These are phyloP conservation scores for Acorus calamus DNA, from an alignment of 106 monocot species.

Conservation along the genomic window DNA sequence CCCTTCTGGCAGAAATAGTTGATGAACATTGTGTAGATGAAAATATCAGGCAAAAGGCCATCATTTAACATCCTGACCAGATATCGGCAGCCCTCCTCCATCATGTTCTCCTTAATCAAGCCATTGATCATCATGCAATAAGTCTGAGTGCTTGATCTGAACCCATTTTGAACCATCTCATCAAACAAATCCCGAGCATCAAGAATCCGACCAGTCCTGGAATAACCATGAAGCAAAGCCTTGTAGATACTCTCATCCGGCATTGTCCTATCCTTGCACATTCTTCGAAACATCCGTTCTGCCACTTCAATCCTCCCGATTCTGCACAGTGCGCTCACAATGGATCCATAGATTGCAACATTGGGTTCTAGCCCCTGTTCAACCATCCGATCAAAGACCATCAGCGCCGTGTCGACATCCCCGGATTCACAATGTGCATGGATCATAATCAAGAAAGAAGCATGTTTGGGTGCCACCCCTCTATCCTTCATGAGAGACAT, in stretches of 20 bases:
- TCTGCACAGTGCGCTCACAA: slow-evolving; percentile 21
- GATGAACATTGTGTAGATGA: slow-evolving; percentile 22
- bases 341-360: slow-evolving; percentile 24
- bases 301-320: slow-evolving; percentile 11
- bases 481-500: slow-evolving; percentile 13
- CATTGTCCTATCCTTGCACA: slow-evolving; percentile 14
- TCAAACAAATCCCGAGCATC: slow-evolving; percentile 22
- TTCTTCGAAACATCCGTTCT: slow-evolving; percentile 6
- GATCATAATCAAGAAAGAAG: slow-evolving; percentile 23
- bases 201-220: slow-evolving; percentile 5
- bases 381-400: slow-evolving; percentile 25
- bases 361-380: slow-evolving; percentile 23
- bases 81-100: slow-evolving; percentile 11
- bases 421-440: slow-evolving; percentile 22
- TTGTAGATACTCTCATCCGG: slow-evolving; percentile 25
- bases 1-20: slow-evolving; percentile 37
- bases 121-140: slow-evolving; percentile 25
- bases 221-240: slow-evolving; percentile 23
- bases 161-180: slow-evolving; percentile 15
- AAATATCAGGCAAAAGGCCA: slow-evolving; percentile 22
- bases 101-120: slow-evolving; percentile 20
- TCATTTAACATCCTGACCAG: slow-evolving; percentile 25
- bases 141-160: slow-evolving; percentile 13
- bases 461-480: slow-evolving; percentile 12
- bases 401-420: slow-evolving; percentile 18